Conservation (phyloP, 2,329 filamentous ascomycete species). For the Periconia sp. region DNA sequence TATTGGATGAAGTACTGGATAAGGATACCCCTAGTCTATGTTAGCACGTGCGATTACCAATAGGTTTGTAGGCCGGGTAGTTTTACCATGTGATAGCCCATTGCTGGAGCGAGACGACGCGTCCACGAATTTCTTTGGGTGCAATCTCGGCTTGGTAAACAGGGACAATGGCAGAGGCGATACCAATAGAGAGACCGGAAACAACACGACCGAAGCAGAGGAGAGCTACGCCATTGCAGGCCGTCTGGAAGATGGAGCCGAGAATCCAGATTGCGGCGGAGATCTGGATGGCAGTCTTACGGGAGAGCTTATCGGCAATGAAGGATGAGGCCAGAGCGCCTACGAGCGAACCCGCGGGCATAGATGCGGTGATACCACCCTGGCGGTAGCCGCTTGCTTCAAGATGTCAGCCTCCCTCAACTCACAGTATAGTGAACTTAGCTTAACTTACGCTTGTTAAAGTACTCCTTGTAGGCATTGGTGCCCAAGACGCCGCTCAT, state of each 20-base stretch:
- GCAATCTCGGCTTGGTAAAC: constrained; percentile 90
- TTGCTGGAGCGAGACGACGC: constrained; percentile 70
- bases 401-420: too few species aligned
- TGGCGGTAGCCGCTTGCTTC: constrained; percentile 32
- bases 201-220: constrained; percentile 69
- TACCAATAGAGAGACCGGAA: constrained; percentile 85
- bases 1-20: constrained; percentile 73
- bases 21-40: constrained; percentile 60
- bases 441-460: constrained; percentile 33
- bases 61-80: constrained; percentile 38
- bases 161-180: constrained; percentile 88
- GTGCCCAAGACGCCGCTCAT: constrained; percentile 49
- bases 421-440: constrained; percentile 3
- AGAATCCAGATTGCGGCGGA: constrained; percentile 55
- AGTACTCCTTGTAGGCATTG: constrained; percentile 46
- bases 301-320: constrained; percentile 54
- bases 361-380: constrained; percentile 53
- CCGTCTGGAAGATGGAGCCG: constrained; percentile 49
- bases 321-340: constrained; percentile 55
- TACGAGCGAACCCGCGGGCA: constrained; percentile 57
- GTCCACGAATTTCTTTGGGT: constrained; percentile 55
- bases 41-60: constrained; percentile 22
- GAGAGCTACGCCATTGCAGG: constrained; percentile 46
- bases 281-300: constrained; percentile 52
- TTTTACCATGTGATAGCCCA: constrained; percentile 71